These are phyloP conservation scores for Hypoxylon sp. DNA, from an alignment of 2,329 filamentous ascomycete species.

Conservation along the genomic window DNA sequence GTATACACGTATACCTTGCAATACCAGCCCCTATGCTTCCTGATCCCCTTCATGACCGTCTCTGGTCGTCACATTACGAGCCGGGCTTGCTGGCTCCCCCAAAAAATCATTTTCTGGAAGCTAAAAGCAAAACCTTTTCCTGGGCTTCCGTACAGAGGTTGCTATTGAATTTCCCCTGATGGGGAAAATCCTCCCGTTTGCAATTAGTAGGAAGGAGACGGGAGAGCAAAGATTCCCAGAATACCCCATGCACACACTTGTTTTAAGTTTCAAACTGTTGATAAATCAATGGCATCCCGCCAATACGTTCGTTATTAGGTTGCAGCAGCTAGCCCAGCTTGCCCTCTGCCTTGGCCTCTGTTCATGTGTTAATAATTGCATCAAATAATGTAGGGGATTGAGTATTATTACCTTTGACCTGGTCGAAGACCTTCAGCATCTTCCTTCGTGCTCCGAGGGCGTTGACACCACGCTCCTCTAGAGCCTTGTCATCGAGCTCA, in stretches of 20 bases:
- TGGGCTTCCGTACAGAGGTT: constrained; percentile 12
- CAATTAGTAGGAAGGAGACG: not conserved
- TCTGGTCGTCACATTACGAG: constrained; percentile 21
- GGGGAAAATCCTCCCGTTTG: constrained; percentile 11
- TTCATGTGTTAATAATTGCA: constrained; percentile 50
- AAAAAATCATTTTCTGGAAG: constrained; percentile 28
- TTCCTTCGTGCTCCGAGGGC: constrained; percentile 94
- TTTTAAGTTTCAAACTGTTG: constrained; percentile 22
- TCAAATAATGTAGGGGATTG: constrained; percentile 1
- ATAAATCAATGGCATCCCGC: constrained; percentile 17
- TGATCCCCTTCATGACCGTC: constrained; percentile 6
- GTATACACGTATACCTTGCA: constrained; percentile 45
- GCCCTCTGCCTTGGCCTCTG: constrained; percentile 81
- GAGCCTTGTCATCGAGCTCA: constrained; percentile 90
- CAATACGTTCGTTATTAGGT: constrained; percentile 38
- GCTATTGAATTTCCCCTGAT: constrained; percentile 1
- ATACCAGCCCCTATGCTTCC: constrained; percentile 16
- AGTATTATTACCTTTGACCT: constrained; percentile 80
- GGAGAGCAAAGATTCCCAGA: constrained; percentile 10
- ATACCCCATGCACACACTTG: constrained; percentile 16
- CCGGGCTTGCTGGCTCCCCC: constrained; percentile 17
- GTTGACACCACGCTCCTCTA: constrained; percentile 94
- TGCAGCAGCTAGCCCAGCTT: constrained; percentile 68
- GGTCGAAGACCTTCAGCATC: constrained; percentile 99
- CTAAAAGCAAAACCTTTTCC: constrained; percentile 22